Conservation (phyloP, 208 protist genomes). For the Trypanosoma conorhini region DNA sequence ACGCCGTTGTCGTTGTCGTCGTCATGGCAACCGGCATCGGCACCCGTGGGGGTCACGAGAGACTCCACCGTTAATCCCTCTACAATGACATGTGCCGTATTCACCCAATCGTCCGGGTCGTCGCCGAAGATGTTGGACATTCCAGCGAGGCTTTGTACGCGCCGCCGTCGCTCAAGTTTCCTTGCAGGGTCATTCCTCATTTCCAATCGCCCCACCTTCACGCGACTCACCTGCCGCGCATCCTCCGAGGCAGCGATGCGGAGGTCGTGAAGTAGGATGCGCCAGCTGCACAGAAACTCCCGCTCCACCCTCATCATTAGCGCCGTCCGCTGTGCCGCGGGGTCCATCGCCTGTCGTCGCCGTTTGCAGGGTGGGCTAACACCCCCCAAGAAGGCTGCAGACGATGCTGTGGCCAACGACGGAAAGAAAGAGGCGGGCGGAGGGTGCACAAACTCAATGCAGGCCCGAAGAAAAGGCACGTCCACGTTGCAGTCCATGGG, state of each 20-base stretch:
- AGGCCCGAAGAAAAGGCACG: slow-evolving; percentile 27
- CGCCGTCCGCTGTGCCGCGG: slow-evolving; percentile 7
- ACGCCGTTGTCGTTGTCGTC: background rate
- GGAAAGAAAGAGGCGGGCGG: background rate
- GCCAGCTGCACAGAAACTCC: slow-evolving; percentile 36
- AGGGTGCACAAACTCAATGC: slow-evolving; percentile 11
- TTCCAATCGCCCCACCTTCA: slow-evolving; percentile 2
- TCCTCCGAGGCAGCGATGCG: slow-evolving; percentile 25
- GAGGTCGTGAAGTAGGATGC: slow-evolving; percentile 18
- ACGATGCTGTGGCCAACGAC: background rate
- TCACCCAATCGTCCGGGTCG: slow-evolving; percentile 41
- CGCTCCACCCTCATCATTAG: slow-evolving; percentile 33
- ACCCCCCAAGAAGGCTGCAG: background rate
- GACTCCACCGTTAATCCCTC: slow-evolving; percentile 22
- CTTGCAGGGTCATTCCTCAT: slow-evolving; percentile 11
- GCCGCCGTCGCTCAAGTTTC: slow-evolving; percentile 8
- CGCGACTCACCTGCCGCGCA: background rate
- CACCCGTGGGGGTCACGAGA: slow-evolving; percentile 3
- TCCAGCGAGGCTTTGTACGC: slow-evolving; percentile 1
- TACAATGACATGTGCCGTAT: slow-evolving; percentile 22
- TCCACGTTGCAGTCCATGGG: slow-evolving; percentile 31
- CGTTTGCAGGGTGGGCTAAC: background rate
- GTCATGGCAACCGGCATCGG: background rate
- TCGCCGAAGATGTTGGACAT: slow-evolving; percentile 25
- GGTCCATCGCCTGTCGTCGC: slow-evolving; percentile 4